phyloP scores from a whole-genome alignment of 441 rosid species.

The Gossypium schwendimanii region DNA sequence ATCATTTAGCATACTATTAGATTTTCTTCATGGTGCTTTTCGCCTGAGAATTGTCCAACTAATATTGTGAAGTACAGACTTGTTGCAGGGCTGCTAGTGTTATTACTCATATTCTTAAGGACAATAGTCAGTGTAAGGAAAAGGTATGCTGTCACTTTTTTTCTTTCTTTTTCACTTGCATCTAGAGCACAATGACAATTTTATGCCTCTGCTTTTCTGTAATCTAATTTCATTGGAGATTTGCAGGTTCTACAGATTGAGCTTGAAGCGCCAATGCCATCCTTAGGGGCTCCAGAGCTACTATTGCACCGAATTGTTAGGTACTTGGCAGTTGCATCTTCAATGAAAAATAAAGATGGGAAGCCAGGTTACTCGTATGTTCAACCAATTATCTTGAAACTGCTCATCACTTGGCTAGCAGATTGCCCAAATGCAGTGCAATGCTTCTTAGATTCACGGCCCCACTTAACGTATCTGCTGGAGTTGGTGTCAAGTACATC shows the following conservation, averaged over 20 bases:
- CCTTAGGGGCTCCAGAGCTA: constrained; percentile 81
- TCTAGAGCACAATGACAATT: background rate
- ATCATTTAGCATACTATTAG: constrained; percentile 2
- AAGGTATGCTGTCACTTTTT: constrained; percentile 44
- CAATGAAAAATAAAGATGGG: constrained; percentile 68
- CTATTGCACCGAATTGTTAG: constrained; percentile 84
- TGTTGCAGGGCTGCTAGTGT: constrained; percentile 97
- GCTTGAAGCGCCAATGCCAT: constrained; percentile 63
- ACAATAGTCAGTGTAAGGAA: constrained; percentile 78
- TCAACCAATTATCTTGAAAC: constrained; percentile 75
- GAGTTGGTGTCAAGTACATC: constrained; percentile 69
- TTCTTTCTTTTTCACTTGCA: constrained; percentile 8
- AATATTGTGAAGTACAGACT: constrained; percentile 46
- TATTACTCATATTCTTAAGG: constrained; percentile 73
- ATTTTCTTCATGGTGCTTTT: constrained; percentile 13
- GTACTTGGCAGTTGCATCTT: constrained; percentile 81
- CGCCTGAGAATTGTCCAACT: constrained; percentile 14
- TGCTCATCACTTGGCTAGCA: constrained; percentile 84
- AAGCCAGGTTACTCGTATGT: constrained; percentile 47
- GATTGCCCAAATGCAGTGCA: constrained; percentile 78
- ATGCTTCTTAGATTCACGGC: constrained; percentile 85
- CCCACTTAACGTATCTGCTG: constrained; percentile 71
- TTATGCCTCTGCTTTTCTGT: constrained; percentile 7
- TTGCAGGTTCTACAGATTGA: constrained; percentile 72
- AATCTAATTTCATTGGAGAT: constrained; percentile 13